Evolutionary conservation across 768 basidiomycete species (phyloP), one percentile per base, ranked within the genome.

Genomic region (Tylopilus sp.): DNA sequence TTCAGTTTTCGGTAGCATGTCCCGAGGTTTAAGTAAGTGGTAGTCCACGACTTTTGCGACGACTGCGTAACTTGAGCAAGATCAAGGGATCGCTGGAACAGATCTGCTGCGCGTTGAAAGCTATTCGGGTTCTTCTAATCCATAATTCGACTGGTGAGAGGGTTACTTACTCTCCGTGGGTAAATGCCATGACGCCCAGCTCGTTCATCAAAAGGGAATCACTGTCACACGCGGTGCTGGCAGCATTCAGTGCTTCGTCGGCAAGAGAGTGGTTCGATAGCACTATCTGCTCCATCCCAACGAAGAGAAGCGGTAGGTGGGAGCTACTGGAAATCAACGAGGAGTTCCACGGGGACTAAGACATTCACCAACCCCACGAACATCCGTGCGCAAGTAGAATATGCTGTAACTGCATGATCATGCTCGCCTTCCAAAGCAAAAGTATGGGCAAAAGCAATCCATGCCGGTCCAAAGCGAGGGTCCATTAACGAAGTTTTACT

Each of bases 401-500:
- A 99, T 2, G 97, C 96, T 0, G 93, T 98, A 41, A 98, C 92
- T 3, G 97, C 96, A 63, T 98, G 95, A 61, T 98, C 96, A 73
- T 98, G 97, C 68, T 99, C 97, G 16, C 95, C 95, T 69, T 99
- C 97, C 59, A 91, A 76, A 3, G 96, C 92, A 73, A 97, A 99
- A 0, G 94, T 94, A 70, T 99, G 97, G 11, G 90, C 97, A 67
- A 98, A 99, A 3, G 94, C 92, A 46, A 98, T 83, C 97, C 97
- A 99, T 0, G 96, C 92, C 11, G 97, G 94, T 0, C 85, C 92
- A 69, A 97, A 97, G 5, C 96, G 82, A 19, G 95, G 91, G 66
- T 99, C 96, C 86, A 98, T 93, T 14, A 99, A 72, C 4, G 92
- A 93, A 0, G 95, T 92, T 80, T 99, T 99, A 64, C 95, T 96